Conservation (phyloP, 805 yeast genomes). For the Starmerella cellae region DNA sequence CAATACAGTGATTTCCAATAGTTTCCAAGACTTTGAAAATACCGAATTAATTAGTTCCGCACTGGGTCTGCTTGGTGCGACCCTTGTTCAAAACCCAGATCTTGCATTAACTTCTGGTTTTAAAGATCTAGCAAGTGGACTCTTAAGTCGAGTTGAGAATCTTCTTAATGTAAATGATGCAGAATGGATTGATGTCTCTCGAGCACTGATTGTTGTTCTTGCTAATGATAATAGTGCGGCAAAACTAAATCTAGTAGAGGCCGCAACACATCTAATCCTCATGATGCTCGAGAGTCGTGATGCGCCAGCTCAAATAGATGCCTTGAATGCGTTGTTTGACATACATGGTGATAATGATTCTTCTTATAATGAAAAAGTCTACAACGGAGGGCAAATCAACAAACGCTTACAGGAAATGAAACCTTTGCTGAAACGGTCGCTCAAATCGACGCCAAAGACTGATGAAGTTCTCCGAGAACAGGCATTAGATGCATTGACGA, state of each 20-base stretch:
- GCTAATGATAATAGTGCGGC: slow-evolving; percentile 3
- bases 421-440: slow-evolving; percentile 38
- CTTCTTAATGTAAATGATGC: slow-evolving; percentile 2
- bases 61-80: slow-evolving; percentile 14
- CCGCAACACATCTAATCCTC: slow-evolving; percentile 9
- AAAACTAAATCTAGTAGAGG: background rate
- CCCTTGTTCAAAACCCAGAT: slow-evolving; percentile 13
- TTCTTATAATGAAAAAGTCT: slow-evolving; percentile 46
- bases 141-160: slow-evolving; percentile 1
- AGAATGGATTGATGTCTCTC: slow-evolving; percentile 7
- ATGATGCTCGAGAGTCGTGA: slow-evolving; percentile 13
- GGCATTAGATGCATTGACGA: slow-evolving; percentile 54
- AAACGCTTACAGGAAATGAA: slow-evolving; percentile 32
- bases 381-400: slow-evolving; percentile 41
- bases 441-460: slow-evolving; percentile 57
- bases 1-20: slow-evolving; percentile 14
- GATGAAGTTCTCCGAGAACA: slow-evolving; percentile 43
- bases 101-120: background rate
- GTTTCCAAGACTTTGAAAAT: slow-evolving; percentile 17
- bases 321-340: slow-evolving; percentile 57
- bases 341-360: slow-evolving; percentile 61
- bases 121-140: background rate
- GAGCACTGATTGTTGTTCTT: slow-evolving; percentile 7
- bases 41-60: slow-evolving; percentile 23
- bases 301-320: slow-evolving; percentile 40